These are phyloP conservation scores for Spergularia azorica DNA, from an alignment of 179 eudicot genomes.

Conservation along the genomic window DNA sequence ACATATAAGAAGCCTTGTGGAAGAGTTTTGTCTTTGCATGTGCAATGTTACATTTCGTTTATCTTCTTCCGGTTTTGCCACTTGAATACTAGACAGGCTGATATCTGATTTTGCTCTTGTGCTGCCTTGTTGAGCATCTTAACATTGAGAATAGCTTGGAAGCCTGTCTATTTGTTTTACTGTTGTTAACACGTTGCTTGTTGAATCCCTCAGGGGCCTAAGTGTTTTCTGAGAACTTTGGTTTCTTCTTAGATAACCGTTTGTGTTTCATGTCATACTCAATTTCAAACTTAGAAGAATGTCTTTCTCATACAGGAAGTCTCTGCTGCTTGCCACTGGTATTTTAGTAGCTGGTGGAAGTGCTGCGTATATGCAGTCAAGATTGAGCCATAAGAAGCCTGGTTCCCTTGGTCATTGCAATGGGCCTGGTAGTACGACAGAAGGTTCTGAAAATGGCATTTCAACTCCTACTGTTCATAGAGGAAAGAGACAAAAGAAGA, in stretches of 20 bases:
- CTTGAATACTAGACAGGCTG: not conserved
- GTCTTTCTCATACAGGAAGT: conserved; percentile 54
- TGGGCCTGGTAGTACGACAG: conserved; percentile 48
- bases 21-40: conserved; percentile 11
- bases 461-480: conserved; percentile 44
- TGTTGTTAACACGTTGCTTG: not conserved
- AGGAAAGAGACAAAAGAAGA: conserved; percentile 71
- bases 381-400: conserved; percentile 39
- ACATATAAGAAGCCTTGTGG: not conserved
- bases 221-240: not conserved
- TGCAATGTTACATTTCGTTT: not conserved
- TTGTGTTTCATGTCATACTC: conserved; percentile 1
- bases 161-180: not conserved
- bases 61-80: not conserved
- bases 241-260: no score
- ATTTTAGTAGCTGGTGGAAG: conserved; percentile 84
- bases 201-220: not conserved
- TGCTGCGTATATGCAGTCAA: conserved; percentile 75
- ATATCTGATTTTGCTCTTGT: not conserved
- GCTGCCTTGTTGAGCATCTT: not conserved
- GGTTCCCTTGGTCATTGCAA: conserved; percentile 51
- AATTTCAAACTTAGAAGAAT: conserved; percentile 4
- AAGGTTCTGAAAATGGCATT: conserved; percentile 38
- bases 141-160: conserved; percentile 2
- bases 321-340: conserved; percentile 80